A percentile compares a stretch with the other conserved stretches of the same genome.
These are phyloP conservation scores for Solanum sejunctum DNA, from an alignment of 257 asterid species.

Conservation along the genomic window DNA sequence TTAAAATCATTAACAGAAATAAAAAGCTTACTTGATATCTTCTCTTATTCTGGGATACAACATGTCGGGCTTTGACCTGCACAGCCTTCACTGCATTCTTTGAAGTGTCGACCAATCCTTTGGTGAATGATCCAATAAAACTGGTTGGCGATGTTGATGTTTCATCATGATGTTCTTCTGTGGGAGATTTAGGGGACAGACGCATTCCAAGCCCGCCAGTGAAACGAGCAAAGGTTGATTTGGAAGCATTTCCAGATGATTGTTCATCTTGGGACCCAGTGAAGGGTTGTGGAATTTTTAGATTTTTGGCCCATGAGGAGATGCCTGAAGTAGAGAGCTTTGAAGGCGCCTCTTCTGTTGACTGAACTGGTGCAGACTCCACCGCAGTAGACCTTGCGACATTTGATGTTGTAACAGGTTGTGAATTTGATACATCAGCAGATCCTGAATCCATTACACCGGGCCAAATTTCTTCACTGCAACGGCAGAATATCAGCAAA, in stretches of 20 bases:
- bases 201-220: constrained; percentile 78
- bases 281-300: constrained; percentile 81
- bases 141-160: constrained; percentile 57
- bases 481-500: background rate
- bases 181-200: constrained; percentile 68
- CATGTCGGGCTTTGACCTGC: constrained; percentile 97
- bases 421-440: constrained; percentile 31
- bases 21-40: constrained; percentile 75
- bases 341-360: constrained; percentile 38
- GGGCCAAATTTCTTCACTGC: constrained; percentile 7
- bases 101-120: constrained; percentile 89
- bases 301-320: constrained; percentile 82
- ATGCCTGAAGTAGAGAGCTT: constrained; percentile 71
- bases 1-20: background rate
- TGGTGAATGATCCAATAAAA: constrained; percentile 72
- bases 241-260: constrained; percentile 46
- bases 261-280: constrained; percentile 60
- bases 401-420: constrained; percentile 21
- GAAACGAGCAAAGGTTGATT: constrained; percentile 61
- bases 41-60: constrained; percentile 93
- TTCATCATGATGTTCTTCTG: constrained; percentile 47
- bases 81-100: constrained; percentile 95
- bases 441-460: constrained; percentile 42
- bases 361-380: constrained; percentile 30
- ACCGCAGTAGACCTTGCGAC: constrained; percentile 15